Conservation (phyloP, 345 rosid genomes). For the Salix suchowensis region DNA sequence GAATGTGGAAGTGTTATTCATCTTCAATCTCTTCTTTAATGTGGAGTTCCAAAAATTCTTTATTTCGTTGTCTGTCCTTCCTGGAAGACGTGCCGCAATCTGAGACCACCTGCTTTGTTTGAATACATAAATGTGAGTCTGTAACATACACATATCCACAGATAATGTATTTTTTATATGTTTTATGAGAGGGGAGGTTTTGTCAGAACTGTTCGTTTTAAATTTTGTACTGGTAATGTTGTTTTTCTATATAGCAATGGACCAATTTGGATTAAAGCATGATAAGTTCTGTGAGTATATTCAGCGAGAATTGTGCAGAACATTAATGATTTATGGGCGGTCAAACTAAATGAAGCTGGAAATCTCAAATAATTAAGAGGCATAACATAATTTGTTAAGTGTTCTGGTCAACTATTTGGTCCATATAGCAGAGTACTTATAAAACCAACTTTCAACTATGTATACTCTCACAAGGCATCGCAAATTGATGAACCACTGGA, state of each 20-base stretch:
- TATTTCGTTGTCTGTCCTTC: conserved; percentile 87
- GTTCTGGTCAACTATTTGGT: not conserved
- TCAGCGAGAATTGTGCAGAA: not conserved
- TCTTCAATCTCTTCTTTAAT: conserved; percentile 62
- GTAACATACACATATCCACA: not conserved
- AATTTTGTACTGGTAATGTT: not conserved
- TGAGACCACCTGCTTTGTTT: conserved; percentile 70
- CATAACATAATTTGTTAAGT: not conserved
- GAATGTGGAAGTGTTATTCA: conserved; percentile 26
- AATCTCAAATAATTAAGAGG: not conserved
- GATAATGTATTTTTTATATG: not conserved
- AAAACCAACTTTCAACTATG: not conserved
- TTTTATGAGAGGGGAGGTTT: not conserved
- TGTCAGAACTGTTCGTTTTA: not conserved
- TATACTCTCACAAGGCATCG: not conserved
- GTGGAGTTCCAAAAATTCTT: conserved; percentile 96
- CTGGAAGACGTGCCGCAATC: conserved; percentile 86
- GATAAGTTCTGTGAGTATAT: not conserved
- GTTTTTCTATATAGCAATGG: not conserved
- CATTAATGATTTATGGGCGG: not conserved
- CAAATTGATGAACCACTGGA: not conserved
- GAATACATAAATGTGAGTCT: not conserved
- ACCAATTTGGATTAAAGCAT: not conserved
- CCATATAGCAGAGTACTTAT: too few relatives aligned
- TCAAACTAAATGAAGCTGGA: not conserved